Conservation (phyloP, 257 asterid genomes). For the Leonotis leonurus region DNA sequence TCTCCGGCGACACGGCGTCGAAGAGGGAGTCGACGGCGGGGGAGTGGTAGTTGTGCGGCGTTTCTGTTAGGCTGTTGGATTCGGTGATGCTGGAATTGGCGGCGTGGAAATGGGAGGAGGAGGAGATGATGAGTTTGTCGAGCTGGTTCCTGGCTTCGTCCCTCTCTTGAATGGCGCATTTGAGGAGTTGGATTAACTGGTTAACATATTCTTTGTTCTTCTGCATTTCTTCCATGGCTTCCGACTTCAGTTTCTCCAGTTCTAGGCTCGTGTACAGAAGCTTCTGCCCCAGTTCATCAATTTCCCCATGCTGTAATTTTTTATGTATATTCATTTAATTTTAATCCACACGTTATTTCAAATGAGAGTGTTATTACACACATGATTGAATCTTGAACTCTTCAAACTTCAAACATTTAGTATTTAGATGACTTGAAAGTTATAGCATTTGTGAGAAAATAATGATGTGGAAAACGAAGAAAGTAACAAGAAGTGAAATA, state of each 20-base stretch:
- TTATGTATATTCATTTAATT: neutral
- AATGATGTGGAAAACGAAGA: neutral
- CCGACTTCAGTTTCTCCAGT: constrained; percentile 32
- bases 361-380: too few species aligned
- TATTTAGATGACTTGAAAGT: too few species aligned
- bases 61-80: constrained; percentile 49
- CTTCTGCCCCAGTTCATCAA: constrained; percentile 36
- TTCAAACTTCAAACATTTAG: too few species aligned
- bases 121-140: constrained; percentile 24
- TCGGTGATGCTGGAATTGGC: constrained; percentile 55
- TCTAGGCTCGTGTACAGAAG: constrained; percentile 34
- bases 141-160: constrained; percentile 45
- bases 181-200: constrained; percentile 29
- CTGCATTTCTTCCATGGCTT: constrained; percentile 29
- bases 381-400: too few species aligned
- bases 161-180: constrained; percentile 34
- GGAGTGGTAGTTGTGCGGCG: constrained; percentile 40
- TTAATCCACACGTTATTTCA: too few species aligned
- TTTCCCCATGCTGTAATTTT: constrained; percentile 20
- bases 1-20: constrained; percentile 30
- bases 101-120: neutral
- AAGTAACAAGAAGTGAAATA: neutral
- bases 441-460: too few species aligned
- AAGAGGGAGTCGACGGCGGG: constrained; percentile 48
- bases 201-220: constrained; percentile 33